Percentiles rank a stretch among this genome's conserved stretches.
phyloP scores from a whole-genome alignment of 306 rosid genomes.

The Herpetospermum pedunculosum region DNA sequence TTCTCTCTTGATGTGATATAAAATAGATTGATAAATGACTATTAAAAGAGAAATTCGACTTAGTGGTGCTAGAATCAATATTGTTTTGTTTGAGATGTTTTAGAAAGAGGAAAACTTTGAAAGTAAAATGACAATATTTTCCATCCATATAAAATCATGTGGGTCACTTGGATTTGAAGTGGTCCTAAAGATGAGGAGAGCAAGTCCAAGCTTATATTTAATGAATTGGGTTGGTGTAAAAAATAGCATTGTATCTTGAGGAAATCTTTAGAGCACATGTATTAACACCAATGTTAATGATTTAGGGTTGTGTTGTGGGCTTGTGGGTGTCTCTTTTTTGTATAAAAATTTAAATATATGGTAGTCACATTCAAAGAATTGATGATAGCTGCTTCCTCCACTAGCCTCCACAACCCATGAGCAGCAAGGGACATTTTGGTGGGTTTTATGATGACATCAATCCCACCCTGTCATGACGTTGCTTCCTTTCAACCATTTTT shows the following conservation, averaged over 20 bases:
- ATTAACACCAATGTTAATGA: neutral
- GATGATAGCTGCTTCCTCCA: slow-evolving; percentile 9
- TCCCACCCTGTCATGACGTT: slow-evolving; percentile 10
- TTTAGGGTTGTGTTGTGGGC: slow-evolving; percentile 1
- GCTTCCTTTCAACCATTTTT: neutral
- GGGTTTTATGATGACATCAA: slow-evolving; percentile 11
- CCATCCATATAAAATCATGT: neutral
- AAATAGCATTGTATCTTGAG: neutral
- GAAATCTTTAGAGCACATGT: slow-evolving; percentile 7
- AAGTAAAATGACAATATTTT: neutral
- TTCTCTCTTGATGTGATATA: neutral
- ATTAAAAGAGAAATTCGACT: neutral
- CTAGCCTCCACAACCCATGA: neutral
- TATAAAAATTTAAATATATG: neutral
- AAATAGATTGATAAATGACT: neutral
- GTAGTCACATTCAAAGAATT: neutral
- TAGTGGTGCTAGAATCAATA: neutral
- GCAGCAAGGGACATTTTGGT: neutral
- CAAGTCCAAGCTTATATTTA: no score
- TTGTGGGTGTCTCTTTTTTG: slow-evolving; percentile 4
- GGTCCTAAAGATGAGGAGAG: neutral
- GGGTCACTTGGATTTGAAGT: neutral
- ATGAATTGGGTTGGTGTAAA: no score
- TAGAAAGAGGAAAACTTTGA: neutral
- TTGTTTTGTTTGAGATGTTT: neutral